Conservation (phyloP, 768 basidiomycete species). For the Lactarius deliciosus region DNA sequence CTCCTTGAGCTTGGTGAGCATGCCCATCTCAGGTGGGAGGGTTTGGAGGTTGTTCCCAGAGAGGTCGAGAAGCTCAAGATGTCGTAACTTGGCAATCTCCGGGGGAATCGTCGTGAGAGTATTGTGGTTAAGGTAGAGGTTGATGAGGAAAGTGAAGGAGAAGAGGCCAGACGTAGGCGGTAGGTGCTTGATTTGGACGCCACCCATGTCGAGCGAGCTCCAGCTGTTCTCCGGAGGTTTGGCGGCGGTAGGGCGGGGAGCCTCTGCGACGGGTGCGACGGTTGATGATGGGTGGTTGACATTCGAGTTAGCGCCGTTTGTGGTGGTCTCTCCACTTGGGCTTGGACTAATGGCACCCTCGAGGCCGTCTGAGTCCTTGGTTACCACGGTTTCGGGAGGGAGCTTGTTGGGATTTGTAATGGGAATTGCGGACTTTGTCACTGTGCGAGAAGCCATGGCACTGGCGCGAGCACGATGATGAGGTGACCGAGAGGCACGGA, state of each 20-base stretch:
- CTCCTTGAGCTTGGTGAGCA: conserved; percentile 87
- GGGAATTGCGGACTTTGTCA: conserved; percentile 83
- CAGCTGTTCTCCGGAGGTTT: conserved; percentile 77
- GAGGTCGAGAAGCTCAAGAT: conserved; percentile 87
- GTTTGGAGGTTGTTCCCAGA: conserved; percentile 81
- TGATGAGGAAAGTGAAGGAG: conserved; percentile 88
- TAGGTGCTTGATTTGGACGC: conserved; percentile 88
- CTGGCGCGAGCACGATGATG: conserved; percentile 96
- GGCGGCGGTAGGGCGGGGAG: conserved; percentile 59
- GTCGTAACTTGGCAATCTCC: conserved; percentile 78
- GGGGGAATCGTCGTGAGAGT: conserved; percentile 73
- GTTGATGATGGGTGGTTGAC: conserved; percentile 73
- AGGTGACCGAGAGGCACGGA: conserved; percentile 80
- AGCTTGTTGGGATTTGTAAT: conserved; percentile 87
- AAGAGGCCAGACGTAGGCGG: conserved; percentile 74
- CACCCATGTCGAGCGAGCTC: conserved; percentile 95
- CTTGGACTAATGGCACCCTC: conserved; percentile 28
- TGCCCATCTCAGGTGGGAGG: conserved; percentile 85
- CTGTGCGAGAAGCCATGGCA: conserved; percentile 87
- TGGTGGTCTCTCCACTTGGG: conserved; percentile 38
- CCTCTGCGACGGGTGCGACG: conserved; percentile 68
- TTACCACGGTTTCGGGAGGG: conserved; percentile 40
- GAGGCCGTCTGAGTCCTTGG: conserved; percentile 33
- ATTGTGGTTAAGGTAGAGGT: conserved; percentile 97
- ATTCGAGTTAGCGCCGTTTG: conserved; percentile 37